These are phyloP conservation scores for Tetrahymena thermophila DNA, from an alignment of 73 alveolate species.

Conservation along the genomic window DNA sequence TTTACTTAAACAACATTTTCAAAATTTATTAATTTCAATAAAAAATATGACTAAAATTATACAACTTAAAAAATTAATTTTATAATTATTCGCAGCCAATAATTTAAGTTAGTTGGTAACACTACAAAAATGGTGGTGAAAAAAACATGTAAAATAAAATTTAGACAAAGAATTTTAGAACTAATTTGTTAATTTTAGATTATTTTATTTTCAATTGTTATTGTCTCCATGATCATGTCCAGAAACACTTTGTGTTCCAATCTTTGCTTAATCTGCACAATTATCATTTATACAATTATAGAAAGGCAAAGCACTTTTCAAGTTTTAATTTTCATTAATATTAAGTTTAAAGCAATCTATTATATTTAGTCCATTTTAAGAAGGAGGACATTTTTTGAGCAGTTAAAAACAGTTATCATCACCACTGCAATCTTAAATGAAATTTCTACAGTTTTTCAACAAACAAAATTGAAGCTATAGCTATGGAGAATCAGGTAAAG, in stretches of 20 bases:
- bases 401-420: background rate
- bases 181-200: no score
- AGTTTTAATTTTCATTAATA: no score
- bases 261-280: background rate
- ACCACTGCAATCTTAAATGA: background rate
- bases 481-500: background rate
- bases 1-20: no score
- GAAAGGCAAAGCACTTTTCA: background rate
- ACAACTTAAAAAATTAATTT: no score
- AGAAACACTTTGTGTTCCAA: background rate
- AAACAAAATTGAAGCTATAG: background rate
- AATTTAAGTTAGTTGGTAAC: no score
- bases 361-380: background rate
- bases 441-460: background rate
- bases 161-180: no score
- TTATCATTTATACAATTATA: background rate
- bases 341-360: background rate
- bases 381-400: background rate
- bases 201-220: background rate
- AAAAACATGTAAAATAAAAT: no score
- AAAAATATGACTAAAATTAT: background rate
- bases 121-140: no score
- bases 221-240: background rate
- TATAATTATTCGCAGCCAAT: no score
- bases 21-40: no score